phyloP scores from a whole-genome alignment of 495 filamentous ascomycete species.

The Tetracladium marchalianum region DNA sequence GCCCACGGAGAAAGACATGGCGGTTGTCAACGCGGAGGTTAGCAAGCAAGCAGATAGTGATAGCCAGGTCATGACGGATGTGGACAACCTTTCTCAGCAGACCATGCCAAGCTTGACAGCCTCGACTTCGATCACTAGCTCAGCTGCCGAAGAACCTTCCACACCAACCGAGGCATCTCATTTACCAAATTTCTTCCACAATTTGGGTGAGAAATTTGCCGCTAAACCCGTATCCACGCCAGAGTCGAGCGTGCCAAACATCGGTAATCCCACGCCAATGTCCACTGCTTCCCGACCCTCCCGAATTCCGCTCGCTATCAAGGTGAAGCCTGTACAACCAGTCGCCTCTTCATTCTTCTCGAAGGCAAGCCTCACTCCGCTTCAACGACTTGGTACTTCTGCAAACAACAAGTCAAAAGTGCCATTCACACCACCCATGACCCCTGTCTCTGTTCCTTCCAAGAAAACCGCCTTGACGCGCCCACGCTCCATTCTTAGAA shows the following conservation, averaged over 20 bases:
- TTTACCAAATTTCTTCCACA: not conserved
- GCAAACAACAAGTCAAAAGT: slow-evolving; percentile 9
- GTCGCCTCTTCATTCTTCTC: not conserved
- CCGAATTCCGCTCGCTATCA: slow-evolving; percentile 17
- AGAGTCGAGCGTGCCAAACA: not conserved
- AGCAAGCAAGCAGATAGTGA: not conserved
- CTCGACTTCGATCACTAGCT: slow-evolving; percentile 9
- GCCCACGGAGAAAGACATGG: slow-evolving; percentile 3
- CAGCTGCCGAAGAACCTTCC: slow-evolving; percentile 9
- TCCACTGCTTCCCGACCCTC: slow-evolving; percentile 10
- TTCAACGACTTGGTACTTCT: slow-evolving; percentile 13
- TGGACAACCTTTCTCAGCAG: slow-evolving; percentile 4
- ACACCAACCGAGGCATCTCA: slow-evolving; percentile 7
- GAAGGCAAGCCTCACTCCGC: slow-evolving; percentile 11
- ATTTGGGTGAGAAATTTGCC: slow-evolving; percentile 11
- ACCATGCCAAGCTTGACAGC: slow-evolving; percentile 6
- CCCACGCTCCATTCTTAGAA: slow-evolving; percentile 9
- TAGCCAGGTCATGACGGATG: not conserved
- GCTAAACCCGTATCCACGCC: not conserved
- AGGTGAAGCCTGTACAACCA: not conserved
- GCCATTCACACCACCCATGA: slow-evolving; percentile 14
- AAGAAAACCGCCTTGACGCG: not conserved
- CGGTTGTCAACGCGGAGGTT: not conserved
- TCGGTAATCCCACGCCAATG: slow-evolving; percentile 6
- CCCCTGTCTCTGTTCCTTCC: not conserved